Base-by-base conservation (phyloP, 202 grass and related monocot species). In the Dendrocalamus latiflorus region DNA sequence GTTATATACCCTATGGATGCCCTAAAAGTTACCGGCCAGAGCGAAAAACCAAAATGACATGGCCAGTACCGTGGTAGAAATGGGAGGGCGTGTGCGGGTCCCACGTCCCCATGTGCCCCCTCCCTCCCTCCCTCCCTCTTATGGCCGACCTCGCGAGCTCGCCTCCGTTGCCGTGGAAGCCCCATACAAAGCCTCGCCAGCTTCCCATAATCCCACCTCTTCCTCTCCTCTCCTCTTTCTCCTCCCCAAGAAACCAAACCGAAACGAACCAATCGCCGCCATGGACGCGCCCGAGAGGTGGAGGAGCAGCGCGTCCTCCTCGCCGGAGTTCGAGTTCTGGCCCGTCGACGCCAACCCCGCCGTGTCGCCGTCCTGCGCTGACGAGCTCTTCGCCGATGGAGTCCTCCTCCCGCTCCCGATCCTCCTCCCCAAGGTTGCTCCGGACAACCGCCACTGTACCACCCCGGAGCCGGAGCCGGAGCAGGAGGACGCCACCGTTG, bases 311-410 rank as follows among this genome's bases (percentile, higher is more conserved):
- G 68, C 51, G 12, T 85, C 87, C 48, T 92, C 90, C 36, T 94
- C 87, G 2, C 63, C 87, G 6, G 94, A 97, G 79, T 97, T 97
- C 85, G 77, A 91, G 76, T 97, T 97, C 94, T 97, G 91, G 94
- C 84, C 86, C 38, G 44, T 89, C 55, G 59, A 76, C 55, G 70
- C 86, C 66, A 70, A 77, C 57, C 84, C 79, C 68, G 66, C 70
- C 36, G 41, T 82, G 8, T 81, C 68, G 11, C 87, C 91, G 7
- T 85, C 85, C 77, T 82, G 82, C 28, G 91, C 94, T 8, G 94
- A 97, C 24, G 87, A 92, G 73, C 89, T 94, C 76, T 94, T 94
- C 85, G 78, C 85, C 77, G 82, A 86, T 37, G 94, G 94, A 34
- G 42, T 97, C 30, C 83, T 97, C 55, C 87, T 97, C 28, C 89